Conservation (phyloP, 257 asterid species). For the Ocimum tenuiflorum region DNA sequence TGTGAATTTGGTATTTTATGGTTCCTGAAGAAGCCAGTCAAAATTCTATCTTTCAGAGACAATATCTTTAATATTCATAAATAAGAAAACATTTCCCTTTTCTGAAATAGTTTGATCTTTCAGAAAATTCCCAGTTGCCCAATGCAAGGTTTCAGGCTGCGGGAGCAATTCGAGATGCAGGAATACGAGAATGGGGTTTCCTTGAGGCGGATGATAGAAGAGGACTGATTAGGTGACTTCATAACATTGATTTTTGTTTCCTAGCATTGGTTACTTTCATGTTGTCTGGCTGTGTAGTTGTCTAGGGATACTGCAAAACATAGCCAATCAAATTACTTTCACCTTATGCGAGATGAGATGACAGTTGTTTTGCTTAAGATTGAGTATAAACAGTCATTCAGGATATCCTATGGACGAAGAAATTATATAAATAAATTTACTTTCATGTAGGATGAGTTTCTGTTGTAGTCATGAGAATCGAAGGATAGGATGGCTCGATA, state of each 20-base stretch:
- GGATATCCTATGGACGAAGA: neutral
- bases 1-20: neutral
- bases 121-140: slow-evolving; percentile 86
- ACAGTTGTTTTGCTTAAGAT: neutral
- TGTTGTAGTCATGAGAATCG: neutral
- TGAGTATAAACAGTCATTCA: neutral
- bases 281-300: neutral
- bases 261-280: neutral
- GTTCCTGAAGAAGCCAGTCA: neutral
- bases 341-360: neutral
- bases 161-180: slow-evolving; percentile 86
- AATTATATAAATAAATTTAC: neutral
- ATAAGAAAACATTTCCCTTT: slow-evolving; percentile 11
- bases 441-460: neutral
- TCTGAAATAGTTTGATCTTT: slow-evolving; percentile 20
- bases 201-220: slow-evolving; percentile 58
- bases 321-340: neutral
- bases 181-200: slow-evolving; percentile 84
- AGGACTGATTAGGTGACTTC: slow-evolving; percentile 68
- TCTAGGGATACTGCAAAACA: neutral
- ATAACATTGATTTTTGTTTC: slow-evolving; percentile 10
- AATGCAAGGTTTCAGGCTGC: slow-evolving; percentile 96
- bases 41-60: neutral
- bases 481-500: neutral
- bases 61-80: slow-evolving; percentile 8